These are phyloP conservation scores for Singerocomus inundabilis DNA, from an alignment of 1,284 basidiomycete genomes.

Conservation along the genomic window DNA sequence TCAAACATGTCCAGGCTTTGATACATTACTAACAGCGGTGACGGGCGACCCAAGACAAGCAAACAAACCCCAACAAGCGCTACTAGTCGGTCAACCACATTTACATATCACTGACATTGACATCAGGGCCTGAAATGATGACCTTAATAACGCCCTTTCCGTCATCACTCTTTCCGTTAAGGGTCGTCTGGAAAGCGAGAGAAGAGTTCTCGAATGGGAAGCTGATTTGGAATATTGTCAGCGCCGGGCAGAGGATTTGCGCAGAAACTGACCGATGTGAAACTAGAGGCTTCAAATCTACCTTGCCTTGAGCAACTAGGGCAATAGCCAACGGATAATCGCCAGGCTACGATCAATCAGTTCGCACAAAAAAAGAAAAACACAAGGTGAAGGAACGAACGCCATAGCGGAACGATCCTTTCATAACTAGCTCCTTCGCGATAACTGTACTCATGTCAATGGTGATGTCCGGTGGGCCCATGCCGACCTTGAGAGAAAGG, in stretches of 20 bases:
- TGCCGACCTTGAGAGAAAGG: conserved; percentile 57
- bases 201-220: conserved; percentile 75
- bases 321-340: conserved; percentile 86
- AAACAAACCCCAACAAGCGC: neutral
- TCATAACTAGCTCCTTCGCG: conserved; percentile 77
- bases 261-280: conserved; percentile 67
- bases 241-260: neutral
- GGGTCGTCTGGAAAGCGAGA: conserved; percentile 78
- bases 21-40: no score
- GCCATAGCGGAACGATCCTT: conserved; percentile 87
- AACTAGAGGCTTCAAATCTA: conserved; percentile 86
- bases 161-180: conserved; percentile 76
- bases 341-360: conserved; percentile 54
- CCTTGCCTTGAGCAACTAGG: conserved; percentile 73
- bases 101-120: conserved; percentile 38
- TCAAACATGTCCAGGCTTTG: no score
- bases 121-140: conserved; percentile 75
- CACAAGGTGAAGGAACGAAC: conserved; percentile 40
- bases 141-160: conserved; percentile 73
- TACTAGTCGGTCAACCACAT: neutral
- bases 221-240: conserved; percentile 35
- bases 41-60: no score
- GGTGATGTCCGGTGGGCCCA: conserved; percentile 63
- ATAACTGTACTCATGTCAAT: conserved; percentile 62
- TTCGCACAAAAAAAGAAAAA: neutral